Percentiles rank a stretch among this genome's conserved stretches.
Conservation (phyloP, 257 asterid species). For the Perilla frutescens region DNA sequence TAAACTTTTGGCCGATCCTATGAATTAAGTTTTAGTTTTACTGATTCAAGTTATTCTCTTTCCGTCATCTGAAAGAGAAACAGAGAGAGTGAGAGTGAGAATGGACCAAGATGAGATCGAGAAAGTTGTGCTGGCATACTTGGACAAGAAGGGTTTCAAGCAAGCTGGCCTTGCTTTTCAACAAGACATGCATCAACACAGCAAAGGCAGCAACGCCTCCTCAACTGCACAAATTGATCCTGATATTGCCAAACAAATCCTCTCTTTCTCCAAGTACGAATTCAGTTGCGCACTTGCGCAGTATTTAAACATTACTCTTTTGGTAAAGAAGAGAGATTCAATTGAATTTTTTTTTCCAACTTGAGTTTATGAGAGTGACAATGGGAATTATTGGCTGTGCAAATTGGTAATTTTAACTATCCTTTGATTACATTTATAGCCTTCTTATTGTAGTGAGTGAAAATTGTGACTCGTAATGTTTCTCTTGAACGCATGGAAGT, state of each 20-base stretch:
- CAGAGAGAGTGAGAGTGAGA: conserved; percentile 31
- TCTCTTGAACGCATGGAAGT: no score
- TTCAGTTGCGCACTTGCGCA: no score
- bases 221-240: conserved; percentile 66
- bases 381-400: no score
- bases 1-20: no score
- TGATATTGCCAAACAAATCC: conserved; percentile 73
- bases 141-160: conserved; percentile 84
- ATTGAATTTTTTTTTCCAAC: not conserved
- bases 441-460: not conserved
- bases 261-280: conserved; percentile 69
- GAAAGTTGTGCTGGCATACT: conserved; percentile 76
- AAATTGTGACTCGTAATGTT: not conserved
- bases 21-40: no score
- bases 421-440: not conserved
- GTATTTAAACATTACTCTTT: not conserved
- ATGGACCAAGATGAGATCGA: conserved; percentile 91
- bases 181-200: conserved; percentile 70
- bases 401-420: not conserved
- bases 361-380: no score
- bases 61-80: no score
- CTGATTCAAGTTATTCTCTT: no score
- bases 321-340: not conserved
- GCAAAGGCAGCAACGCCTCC: conserved; percentile 52
- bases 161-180: conserved; percentile 81